phyloP scores from a whole-genome alignment of 495 filamentous ascomycete species.

The Hyaloscypha bicolor region DNA sequence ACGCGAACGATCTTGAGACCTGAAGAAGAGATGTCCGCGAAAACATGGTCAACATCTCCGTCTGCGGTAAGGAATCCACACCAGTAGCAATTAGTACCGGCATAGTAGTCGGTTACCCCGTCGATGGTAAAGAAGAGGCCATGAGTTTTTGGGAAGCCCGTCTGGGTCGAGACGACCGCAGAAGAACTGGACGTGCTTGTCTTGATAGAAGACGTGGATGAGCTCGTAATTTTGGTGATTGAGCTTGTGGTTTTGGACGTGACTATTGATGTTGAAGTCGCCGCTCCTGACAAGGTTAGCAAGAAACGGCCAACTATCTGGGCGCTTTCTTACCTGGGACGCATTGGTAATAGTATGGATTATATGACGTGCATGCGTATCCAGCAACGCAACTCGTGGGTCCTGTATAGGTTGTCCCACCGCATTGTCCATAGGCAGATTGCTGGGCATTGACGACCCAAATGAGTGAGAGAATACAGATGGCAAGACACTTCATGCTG shows the following conservation, averaged over 20 bases:
- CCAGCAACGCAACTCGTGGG: constrained; percentile 14
- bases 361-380: constrained; percentile 6
- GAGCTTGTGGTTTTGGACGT: constrained; percentile 7
- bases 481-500: constrained; percentile 1
- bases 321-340: neutral
- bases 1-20: constrained; percentile 68
- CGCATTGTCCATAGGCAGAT: constrained; percentile 14
- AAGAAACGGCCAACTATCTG: neutral
- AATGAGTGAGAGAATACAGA: constrained; percentile 2
- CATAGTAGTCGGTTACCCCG: constrained; percentile 65
- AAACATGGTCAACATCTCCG: constrained; percentile 60
- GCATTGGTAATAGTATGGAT: constrained; percentile 21
- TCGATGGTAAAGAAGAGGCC: constrained; percentile 64
- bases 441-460: neutral
- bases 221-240: neutral
- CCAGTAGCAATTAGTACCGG: constrained; percentile 75
- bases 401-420: constrained; percentile 3
- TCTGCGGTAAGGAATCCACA: constrained; percentile 62
- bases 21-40: constrained; percentile 48
- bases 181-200: constrained; percentile 12
- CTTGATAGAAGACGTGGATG: constrained; percentile 5
- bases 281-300: neutral
- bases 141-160: constrained; percentile 33
- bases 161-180: constrained; percentile 16
- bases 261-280: neutral